A percentile compares a stretch with the other conserved stretches of the same genome.
phyloP scores from a whole-genome alignment of 2,329 filamentous ascomycete species.

The Huntiella moniliformis region DNA sequence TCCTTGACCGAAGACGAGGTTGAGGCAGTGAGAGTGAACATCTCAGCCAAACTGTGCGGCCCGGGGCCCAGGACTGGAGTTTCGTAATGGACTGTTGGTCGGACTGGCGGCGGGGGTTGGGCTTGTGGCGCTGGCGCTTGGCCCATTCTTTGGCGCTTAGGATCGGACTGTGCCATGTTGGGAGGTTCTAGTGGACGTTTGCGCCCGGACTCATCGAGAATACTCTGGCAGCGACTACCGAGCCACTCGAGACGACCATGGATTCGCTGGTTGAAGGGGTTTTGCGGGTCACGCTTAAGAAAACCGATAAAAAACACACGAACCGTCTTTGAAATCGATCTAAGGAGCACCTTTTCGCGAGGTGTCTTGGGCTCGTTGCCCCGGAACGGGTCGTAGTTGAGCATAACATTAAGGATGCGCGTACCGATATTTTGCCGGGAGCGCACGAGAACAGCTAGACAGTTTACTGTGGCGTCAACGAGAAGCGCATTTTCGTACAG shows the following conservation, averaged over 20 bases:
- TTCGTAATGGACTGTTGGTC: constrained; percentile 19
- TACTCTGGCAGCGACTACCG: constrained; percentile 56
- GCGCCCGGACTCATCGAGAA: constrained; percentile 58
- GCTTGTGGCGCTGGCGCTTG: constrained; percentile 20
- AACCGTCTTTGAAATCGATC: constrained; percentile 88
- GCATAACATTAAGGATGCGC: constrained; percentile 67
- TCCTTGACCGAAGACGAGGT: constrained; percentile 49
- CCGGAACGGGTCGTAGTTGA: constrained; percentile 84
- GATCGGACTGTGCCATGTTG: constrained; percentile 52
- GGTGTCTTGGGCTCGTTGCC: constrained; percentile 55
- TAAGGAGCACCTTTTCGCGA: constrained; percentile 62
- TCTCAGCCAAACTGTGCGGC: constrained; percentile 57
- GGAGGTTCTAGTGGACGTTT: constrained; percentile 60
- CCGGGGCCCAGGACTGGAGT: constrained; percentile 58
- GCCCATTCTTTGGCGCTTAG: constrained; percentile 62
- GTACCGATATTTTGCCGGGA: constrained; percentile 62
- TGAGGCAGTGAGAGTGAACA: constrained; percentile 61
- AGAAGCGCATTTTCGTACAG: constrained; percentile 57
- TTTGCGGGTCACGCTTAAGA: constrained; percentile 64
- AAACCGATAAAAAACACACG: constrained; percentile 69
- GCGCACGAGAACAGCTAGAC: constrained; percentile 64
- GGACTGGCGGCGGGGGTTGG: constrained; percentile 13
- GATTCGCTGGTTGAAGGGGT: constrained; percentile 57
- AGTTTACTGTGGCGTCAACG: constrained; percentile 82
- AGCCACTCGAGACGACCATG: constrained; percentile 74